Conservation (phyloP, 2,329 filamentous ascomycete genomes). For the Diplodia mutila region DNA sequence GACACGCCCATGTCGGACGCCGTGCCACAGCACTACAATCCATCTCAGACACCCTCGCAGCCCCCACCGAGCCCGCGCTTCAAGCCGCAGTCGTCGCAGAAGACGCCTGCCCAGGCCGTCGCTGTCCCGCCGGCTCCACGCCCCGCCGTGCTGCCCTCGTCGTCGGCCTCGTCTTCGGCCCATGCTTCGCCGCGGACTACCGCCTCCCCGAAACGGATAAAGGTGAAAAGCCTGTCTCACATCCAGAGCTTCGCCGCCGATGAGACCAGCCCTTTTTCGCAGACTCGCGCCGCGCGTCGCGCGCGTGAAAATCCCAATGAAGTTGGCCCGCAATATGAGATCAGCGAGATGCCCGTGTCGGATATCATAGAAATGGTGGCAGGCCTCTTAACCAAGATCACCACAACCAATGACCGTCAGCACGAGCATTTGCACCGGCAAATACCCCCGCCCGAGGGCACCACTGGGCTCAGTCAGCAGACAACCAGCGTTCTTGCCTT, state of each 20-base stretch:
- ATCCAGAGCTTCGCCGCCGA: conserved; percentile 86
- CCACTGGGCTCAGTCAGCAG: conserved; percentile 63
- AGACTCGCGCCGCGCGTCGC: conserved; percentile 48
- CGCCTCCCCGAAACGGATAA: conserved; percentile 62
- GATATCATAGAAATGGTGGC: conserved; percentile 99
- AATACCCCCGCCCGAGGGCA: conserved; percentile 63
- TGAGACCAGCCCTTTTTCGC: conserved; percentile 65
- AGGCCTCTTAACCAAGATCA: conserved; percentile 93
- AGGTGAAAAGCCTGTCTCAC: conserved; percentile 85
- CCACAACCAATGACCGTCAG: conserved; percentile 91
- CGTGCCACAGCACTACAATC: conserved; percentile 34
- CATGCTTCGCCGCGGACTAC: conserved; percentile 35
- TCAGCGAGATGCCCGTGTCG: conserved; percentile 94
- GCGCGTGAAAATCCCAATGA: conserved; percentile 54
- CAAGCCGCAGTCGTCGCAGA: conserved; percentile 40
- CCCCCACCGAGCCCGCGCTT: conserved; percentile 42
- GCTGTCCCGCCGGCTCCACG: conserved; percentile 28
- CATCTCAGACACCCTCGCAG: conserved; percentile 32
- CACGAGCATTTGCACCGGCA: conserved; percentile 86
- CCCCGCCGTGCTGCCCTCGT: conserved; percentile 32
- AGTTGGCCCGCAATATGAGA: conserved; percentile 74
- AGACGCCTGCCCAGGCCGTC: conserved; percentile 32
- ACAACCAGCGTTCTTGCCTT: conserved; percentile 85
- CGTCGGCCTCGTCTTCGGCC: conserved; percentile 35
- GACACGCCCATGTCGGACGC: conserved; percentile 48